Conservation (phyloP, 129 eudicot species). For the Oenanthe sinensis region DNA sequence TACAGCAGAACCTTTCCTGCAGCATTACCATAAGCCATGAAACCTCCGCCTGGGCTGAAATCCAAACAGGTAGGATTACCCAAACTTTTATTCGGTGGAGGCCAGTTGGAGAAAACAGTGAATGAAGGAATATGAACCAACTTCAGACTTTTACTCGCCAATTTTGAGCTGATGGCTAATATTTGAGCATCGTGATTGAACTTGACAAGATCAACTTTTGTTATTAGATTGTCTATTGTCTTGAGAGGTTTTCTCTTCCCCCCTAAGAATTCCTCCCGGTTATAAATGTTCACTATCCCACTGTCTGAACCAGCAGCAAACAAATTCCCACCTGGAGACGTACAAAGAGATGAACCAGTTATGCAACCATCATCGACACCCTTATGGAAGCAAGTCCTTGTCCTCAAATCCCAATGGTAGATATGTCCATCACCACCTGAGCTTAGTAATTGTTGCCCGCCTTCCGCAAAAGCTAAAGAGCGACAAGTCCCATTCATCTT, state of each 20-base stretch:
- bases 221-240: slow-evolving; percentile 57
- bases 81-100: slow-evolving; percentile 42
- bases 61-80: slow-evolving; percentile 65
- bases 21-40: slow-evolving; percentile 88
- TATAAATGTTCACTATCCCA: slow-evolving; percentile 85
- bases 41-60: slow-evolving; percentile 88
- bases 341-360: slow-evolving; percentile 54
- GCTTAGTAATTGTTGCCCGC: slow-evolving; percentile 57
- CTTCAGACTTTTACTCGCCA: slow-evolving; percentile 71
- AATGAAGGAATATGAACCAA: slow-evolving; percentile 78
- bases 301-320: slow-evolving; percentile 92
- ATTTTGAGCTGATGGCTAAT: slow-evolving; percentile 73
- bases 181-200: slow-evolving; percentile 70
- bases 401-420: slow-evolving; percentile 90
- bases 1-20: slow-evolving; percentile 69
- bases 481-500: slow-evolving; percentile 93
- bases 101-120: slow-evolving; percentile 94
- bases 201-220: slow-evolving; percentile 67
- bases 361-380: slow-evolving; percentile 87
- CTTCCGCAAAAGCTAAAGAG: slow-evolving; percentile 49
- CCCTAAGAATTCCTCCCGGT: slow-evolving; percentile 69
- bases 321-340: slow-evolving; percentile 51
- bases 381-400: slow-evolving; percentile 68
- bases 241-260: slow-evolving; percentile 83
- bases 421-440: slow-evolving; percentile 93